phyloP scores from a whole-genome alignment of 225 moss, liverwort and hornwort genomes.

The Pleurozium schreberi region DNA sequence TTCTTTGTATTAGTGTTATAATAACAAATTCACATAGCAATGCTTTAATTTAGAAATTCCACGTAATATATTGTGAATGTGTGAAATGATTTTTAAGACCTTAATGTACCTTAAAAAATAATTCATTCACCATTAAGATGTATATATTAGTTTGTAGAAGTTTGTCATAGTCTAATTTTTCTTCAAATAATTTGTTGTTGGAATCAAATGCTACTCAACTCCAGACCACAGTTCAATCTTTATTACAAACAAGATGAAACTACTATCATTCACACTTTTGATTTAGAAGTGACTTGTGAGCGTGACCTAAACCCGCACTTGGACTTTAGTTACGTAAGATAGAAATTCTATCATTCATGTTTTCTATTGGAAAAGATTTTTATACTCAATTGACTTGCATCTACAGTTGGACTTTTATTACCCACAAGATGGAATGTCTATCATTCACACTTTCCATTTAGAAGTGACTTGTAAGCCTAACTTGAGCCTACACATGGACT shows the following conservation, averaged over 20 bases:
- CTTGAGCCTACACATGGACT: accelerated
- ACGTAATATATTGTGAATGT: too few species aligned
- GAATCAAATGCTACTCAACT: accelerated
- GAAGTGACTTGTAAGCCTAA: background rate
- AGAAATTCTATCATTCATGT: background rate
- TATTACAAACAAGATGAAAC: background rate
- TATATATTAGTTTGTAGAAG: background rate
- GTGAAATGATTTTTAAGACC: too few species aligned
- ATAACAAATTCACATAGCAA: too few species aligned
- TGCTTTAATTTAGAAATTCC: too few species aligned
- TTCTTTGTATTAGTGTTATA: background rate
- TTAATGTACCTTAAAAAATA: background rate
- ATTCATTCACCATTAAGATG: too few species aligned
- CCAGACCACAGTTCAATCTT: accelerated
- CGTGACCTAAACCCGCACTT: background rate
- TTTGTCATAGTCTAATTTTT: background rate
- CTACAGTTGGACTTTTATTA: too few species aligned
- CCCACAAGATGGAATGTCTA: background rate
- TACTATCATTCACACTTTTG: accelerated
- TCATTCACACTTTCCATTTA: too few species aligned
- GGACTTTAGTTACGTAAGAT: accelerated
- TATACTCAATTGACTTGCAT: too few species aligned
- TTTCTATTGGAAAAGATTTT: too few species aligned
- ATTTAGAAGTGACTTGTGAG: background rate
- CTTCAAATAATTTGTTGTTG: accelerated